Percentiles rank a stretch among this genome's conserved stretches.
Conservation (phyloP, 768 basidiomycete species). For the Gymnopilus dilepis region DNA sequence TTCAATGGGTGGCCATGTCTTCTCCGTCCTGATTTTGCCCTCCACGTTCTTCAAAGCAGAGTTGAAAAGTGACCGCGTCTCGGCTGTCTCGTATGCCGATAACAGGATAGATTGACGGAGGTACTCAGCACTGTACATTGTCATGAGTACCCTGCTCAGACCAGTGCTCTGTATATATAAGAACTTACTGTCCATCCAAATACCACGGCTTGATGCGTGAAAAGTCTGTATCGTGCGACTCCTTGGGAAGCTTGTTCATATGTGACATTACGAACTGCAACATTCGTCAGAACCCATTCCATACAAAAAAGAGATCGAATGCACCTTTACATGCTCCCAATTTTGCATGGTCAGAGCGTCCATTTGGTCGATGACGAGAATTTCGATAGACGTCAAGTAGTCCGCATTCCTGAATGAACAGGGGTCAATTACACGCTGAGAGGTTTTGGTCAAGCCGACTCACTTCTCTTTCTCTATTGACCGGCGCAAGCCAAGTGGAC, state of each 20-base stretch:
- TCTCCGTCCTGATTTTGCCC: constrained; percentile 78
- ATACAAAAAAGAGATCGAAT: background rate
- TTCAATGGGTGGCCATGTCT: constrained; percentile 71
- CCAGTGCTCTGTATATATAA: background rate
- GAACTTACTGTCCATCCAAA: constrained; percentile 82
- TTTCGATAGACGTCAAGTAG: constrained; percentile 91
- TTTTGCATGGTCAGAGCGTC: constrained; percentile 98
- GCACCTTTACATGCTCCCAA: constrained; percentile 96
- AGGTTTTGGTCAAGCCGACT: constrained; percentile 29
- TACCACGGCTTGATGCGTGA: constrained; percentile 99
- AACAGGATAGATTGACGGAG: constrained; percentile 90
- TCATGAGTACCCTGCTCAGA: background rate
- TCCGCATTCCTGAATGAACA: constrained; percentile 68
- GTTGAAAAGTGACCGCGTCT: constrained; percentile 82
- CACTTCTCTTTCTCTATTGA: constrained; percentile 95
- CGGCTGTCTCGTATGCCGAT: constrained; percentile 88
- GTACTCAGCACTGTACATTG: constrained; percentile 67
- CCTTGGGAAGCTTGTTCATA: constrained; percentile 89
- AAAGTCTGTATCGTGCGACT: constrained; percentile 94
- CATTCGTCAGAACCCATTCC: background rate
- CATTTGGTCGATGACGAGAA: constrained; percentile 90
- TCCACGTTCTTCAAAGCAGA: constrained; percentile 78
- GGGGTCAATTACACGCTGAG: background rate
- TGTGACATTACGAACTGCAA: constrained; percentile 81
- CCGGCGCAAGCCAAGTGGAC: constrained; percentile 89